Evolutionary conservation across 2,329 filamentous ascomycete species (phyloP).

Genomic region (Arthroderma uncinatum): DNA sequence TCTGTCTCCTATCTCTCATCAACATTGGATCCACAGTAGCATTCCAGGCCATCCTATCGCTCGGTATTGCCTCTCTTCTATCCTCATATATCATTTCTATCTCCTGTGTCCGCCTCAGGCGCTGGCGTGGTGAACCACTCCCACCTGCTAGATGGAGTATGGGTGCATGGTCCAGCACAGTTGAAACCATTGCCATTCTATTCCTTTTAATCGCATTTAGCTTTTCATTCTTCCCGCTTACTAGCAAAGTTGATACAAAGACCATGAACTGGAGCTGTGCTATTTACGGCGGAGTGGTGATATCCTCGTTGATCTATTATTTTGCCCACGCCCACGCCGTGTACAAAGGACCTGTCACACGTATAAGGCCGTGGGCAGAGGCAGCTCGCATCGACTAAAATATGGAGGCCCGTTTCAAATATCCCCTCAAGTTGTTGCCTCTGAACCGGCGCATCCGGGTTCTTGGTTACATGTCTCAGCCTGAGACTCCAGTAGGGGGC

Average conservation of each 20-base stretch:
- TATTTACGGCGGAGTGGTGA: slow-evolving; percentile 32
- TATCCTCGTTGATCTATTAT: slow-evolving; percentile 33
- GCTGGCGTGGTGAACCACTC: slow-evolving; percentile 32
- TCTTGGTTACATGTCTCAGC: too few relatives aligned
- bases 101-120: slow-evolving; percentile 35
- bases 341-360: slow-evolving; percentile 22
- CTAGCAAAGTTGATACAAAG: slow-evolving; percentile 2
- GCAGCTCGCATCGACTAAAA: not conserved
- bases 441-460: not conserved
- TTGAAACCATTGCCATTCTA: slow-evolving; percentile 11
- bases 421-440: not conserved
- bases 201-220: slow-evolving; percentile 13
- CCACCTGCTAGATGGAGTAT: slow-evolving; percentile 38
- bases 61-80: slow-evolving; percentile 30
- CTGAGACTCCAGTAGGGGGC: too few relatives aligned
- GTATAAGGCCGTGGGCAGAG: slow-evolving; percentile 14
- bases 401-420: not conserved
- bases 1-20: slow-evolving; percentile 36
- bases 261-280: slow-evolving; percentile 27
- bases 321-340: slow-evolving; percentile 22
- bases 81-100: slow-evolving; percentile 38
- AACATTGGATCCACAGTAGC: slow-evolving; percentile 39
- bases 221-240: slow-evolving; percentile 15
- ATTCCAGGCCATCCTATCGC: slow-evolving; percentile 34
- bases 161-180: slow-evolving; percentile 27